Conservation (phyloP, 2,329 filamentous ascomycete species). For the Botrytis deweyae region DNA sequence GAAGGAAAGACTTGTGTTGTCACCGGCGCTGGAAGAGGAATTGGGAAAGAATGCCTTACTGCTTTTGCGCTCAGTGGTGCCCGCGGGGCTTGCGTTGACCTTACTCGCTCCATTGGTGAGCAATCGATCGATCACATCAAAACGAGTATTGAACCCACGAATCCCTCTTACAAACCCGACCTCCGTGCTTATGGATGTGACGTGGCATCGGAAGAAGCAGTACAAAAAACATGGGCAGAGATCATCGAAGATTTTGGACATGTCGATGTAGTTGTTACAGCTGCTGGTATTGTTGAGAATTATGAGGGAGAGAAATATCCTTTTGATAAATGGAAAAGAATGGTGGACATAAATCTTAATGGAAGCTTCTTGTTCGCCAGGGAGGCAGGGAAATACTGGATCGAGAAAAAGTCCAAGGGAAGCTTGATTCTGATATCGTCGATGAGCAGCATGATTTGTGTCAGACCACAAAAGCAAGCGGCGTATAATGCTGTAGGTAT, state of each 20-base stretch:
- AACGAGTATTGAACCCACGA: slow-evolving; percentile 32
- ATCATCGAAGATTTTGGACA: slow-evolving; percentile 42
- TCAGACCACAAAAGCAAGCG: slow-evolving; percentile 42
- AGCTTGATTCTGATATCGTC: slow-evolving; percentile 35
- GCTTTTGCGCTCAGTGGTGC: slow-evolving; percentile 39
- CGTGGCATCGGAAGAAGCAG: slow-evolving; percentile 41
- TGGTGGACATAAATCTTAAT: slow-evolving; percentile 42
- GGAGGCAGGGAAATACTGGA: slow-evolving; percentile 42
- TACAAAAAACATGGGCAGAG: slow-evolving; percentile 40
- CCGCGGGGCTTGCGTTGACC: slow-evolving; percentile 33
- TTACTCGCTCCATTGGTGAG: slow-evolving; percentile 26
- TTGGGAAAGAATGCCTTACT: slow-evolving; percentile 50
- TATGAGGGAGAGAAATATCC: slow-evolving; percentile 39
- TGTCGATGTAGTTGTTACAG: slow-evolving; percentile 44
- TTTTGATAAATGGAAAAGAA: slow-evolving; percentile 40
- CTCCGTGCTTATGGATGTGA: slow-evolving; percentile 44
- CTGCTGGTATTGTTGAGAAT: slow-evolving; percentile 43
- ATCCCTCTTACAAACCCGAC: slow-evolving; percentile 33
- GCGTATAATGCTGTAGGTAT: slow-evolving; percentile 41
- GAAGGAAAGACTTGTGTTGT: slow-evolving; percentile 47
- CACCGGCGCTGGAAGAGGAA: slow-evolving; percentile 51
- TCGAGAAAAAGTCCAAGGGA: slow-evolving; percentile 37
- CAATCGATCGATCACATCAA: slow-evolving; percentile 38
- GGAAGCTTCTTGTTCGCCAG: slow-evolving; percentile 43
- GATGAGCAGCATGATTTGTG: slow-evolving; percentile 40